These are phyloP conservation scores for Nasturtium officinale DNA, from an alignment of 345 rosid species.

Conservation along the genomic window DNA sequence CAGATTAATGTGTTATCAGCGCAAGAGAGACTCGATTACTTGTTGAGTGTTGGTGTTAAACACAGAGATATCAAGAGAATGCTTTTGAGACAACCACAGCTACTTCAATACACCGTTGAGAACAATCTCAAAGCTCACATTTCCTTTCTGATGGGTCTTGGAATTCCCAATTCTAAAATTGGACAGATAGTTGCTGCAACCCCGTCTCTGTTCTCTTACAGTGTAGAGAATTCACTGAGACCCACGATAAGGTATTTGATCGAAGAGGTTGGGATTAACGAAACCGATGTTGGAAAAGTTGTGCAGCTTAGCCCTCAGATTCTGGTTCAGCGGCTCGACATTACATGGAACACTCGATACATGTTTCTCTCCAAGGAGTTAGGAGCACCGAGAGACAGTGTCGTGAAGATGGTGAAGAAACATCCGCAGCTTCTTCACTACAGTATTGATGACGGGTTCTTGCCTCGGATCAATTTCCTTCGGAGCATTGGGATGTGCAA, in stretches of 20 bases:
- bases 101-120: constrained; percentile 84
- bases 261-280: constrained; percentile 94
- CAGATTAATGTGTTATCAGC: constrained; percentile 80
- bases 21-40: constrained; percentile 83
- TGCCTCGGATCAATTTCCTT: constrained; percentile 91
- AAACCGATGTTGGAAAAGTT: constrained; percentile 74
- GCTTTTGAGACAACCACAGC: constrained; percentile 91
- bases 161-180: constrained; percentile 75
- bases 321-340: constrained; percentile 89
- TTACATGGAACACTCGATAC: constrained; percentile 90
- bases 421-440: constrained; percentile 97
- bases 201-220: constrained; percentile 86
- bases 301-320: constrained; percentile 96
- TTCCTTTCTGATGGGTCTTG: constrained; percentile 72
- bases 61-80: constrained; percentile 81
- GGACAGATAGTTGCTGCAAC: constrained; percentile 82
- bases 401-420: constrained; percentile 90
- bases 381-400: constrained; percentile 87
- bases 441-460: constrained; percentile 85
- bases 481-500: constrained; percentile 86
- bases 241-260: constrained; percentile 91
- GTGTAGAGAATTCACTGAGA: constrained; percentile 84
- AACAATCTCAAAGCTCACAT: constrained; percentile 81
- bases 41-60: constrained; percentile 85
- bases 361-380: constrained; percentile 84